These are phyloP conservation scores for Erodium trifolium DNA, from an alignment of 441 rosid species.

Conservation along the genomic window DNA sequence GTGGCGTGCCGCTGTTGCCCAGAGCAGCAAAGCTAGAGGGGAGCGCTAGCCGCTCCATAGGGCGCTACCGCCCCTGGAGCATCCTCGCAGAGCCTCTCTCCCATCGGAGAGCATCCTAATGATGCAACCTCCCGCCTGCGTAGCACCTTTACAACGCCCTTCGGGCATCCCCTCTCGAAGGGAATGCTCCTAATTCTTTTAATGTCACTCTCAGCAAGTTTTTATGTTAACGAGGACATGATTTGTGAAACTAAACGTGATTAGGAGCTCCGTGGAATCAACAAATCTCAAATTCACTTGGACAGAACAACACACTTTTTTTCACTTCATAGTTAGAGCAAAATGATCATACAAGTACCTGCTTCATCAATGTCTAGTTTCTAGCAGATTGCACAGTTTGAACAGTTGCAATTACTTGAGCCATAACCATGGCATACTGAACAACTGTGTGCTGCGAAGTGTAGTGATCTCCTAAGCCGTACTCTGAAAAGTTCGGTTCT, in stretches of 20 bases:
- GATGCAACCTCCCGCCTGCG: too few species aligned
- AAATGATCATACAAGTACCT: neutral
- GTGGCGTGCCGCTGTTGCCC: too few species aligned
- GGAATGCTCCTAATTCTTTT: too few species aligned
- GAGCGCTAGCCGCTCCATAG: too few species aligned
- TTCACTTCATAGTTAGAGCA: neutral
- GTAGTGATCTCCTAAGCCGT: conserved; percentile 58
- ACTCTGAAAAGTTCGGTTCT: conserved; percentile 61
- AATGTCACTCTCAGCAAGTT: too few species aligned
- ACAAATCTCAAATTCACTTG: neutral
- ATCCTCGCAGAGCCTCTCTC: too few species aligned
- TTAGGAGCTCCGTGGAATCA: neutral
- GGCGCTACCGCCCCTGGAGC: too few species aligned
- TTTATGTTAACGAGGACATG: neutral
- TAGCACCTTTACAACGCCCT: too few species aligned
- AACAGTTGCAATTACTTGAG: conserved; percentile 62
- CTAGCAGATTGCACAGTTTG: conserved; percentile 31
- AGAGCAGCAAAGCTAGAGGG: too few species aligned
- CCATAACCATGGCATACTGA: conserved; percentile 65
- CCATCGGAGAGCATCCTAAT: too few species aligned
- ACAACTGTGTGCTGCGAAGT: conserved; percentile 77
- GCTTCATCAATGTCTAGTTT: conserved; percentile 4
- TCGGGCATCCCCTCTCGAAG: too few species aligned
- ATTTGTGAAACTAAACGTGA: neutral
- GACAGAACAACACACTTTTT: neutral